Base-by-base conservation (phyloP, 2,329 filamentous ascomycete genomes). In the Trichoderma aggressivum region DNA sequence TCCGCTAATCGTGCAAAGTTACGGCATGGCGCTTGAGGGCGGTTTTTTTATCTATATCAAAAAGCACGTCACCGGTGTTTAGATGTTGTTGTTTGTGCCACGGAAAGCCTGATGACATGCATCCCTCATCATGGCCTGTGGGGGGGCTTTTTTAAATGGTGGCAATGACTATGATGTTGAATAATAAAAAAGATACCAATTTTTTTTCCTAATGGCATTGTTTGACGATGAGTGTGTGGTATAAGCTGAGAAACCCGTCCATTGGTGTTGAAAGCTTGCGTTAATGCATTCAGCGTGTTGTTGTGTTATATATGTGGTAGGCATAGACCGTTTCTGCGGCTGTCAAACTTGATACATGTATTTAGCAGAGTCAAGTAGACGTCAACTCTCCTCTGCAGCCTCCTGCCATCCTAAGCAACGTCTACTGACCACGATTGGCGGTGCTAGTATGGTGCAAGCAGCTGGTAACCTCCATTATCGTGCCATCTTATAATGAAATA, bases 101-200 rank as follows among this genome's bases (percentile, higher is more conserved):
- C 56, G 55, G 30, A 50, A 50, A 67, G 34, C 18, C 34, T 32
- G 50, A 67, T 67, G 34, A 59, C 26, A 47, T 32, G 53, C 18
- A 32, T 47, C 34, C 26, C 58, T 58, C 53, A 47, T 59, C 50
- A 67, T 55, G 28, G 26, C 64, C 21, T 16, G 7, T n/a, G n/a
- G 12, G 2, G 34, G 53, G 58, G 53, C 43, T 50, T 60, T 21
- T 60, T 47, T 34, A n/a, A 36, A 58, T 12, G 18, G 14, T 39
- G 21, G 65, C 55, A 53, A 68, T 61, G 56, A 50, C 32, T 21
- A 43, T 59, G 65, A 61, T 28, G 16, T 58, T n/a, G 16, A 36
- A 71, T 66, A 71, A 53, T 59, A 67, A 53, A 65, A 65, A 60
- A 71, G 61, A 65, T 60, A 61, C 65, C 21, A 68, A 60, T 30